Conservation (phyloP, 2,329 filamentous ascomycete genomes). For the Chaetomiaceae sp. region DNA sequence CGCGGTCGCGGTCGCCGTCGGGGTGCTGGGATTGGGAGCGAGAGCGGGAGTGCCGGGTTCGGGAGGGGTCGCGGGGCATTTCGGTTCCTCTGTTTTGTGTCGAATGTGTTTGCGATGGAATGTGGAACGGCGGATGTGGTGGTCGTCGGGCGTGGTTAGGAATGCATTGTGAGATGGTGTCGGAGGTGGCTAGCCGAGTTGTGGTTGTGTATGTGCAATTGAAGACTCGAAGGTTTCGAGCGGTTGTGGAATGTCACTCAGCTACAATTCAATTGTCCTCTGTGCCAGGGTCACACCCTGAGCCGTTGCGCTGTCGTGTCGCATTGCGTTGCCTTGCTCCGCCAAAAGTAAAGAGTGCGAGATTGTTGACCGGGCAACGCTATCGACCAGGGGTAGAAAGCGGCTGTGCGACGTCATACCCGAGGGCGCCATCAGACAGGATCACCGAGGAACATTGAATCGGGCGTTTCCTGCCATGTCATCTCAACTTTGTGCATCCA, state of each 20-base stretch:
- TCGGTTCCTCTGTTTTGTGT: neutral
- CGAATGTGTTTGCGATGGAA: neutral
- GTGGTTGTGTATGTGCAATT: neutral
- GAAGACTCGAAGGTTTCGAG: neutral
- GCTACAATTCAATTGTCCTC: neutral
- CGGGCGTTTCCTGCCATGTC: too few relatives aligned
- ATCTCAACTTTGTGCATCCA: too few relatives aligned
- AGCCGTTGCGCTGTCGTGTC: conserved; percentile 11
- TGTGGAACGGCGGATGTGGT: neutral
- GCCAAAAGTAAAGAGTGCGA: conserved; percentile 13
- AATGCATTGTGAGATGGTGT: conserved; percentile 6
- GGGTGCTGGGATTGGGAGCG: conserved; percentile 4
- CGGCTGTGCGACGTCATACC: conserved; percentile 4
- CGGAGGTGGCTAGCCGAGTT: neutral
- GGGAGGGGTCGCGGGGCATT: conserved; percentile 21
- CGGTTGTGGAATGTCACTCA: neutral
- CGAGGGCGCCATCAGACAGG: too few relatives aligned
- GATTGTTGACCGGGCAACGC: conserved; percentile 27
- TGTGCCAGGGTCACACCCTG: neutral
- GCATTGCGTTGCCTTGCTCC: conserved; percentile 5
- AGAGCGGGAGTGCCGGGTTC: conserved; percentile 7
- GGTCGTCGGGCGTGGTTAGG: neutral
- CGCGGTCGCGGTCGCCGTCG: conserved; percentile 1
- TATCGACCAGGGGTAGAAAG: conserved; percentile 5
- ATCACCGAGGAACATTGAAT: too few relatives aligned